phyloP scores from a whole-genome alignment of 2,329 filamentous ascomycete genomes.

The Xylaria sp. region DNA sequence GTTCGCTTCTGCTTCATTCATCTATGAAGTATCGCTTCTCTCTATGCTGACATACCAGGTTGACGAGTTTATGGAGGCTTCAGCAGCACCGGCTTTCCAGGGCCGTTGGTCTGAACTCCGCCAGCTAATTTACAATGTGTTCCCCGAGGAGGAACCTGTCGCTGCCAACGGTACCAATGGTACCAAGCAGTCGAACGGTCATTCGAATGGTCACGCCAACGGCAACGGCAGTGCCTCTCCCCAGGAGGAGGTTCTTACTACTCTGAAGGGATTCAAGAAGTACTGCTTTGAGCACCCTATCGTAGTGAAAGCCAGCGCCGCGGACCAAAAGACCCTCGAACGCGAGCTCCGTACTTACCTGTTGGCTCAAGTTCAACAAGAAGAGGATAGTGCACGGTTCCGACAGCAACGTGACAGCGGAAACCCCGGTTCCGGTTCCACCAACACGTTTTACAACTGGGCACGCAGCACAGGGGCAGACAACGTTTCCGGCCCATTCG shows the following conservation, averaged over 20 bases:
- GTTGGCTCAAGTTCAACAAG: slow-evolving; percentile 36
- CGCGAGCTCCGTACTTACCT: slow-evolving; percentile 37
- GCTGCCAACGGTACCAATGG: neutral
- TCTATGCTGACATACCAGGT: slow-evolving; percentile 41
- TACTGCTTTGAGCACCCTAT: slow-evolving; percentile 33
- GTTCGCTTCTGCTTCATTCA: slow-evolving; percentile 39
- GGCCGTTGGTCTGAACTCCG: slow-evolving; percentile 29
- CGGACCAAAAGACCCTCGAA: slow-evolving; percentile 30
- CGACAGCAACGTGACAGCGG: slow-evolving; percentile 20
- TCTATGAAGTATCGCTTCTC: slow-evolving; percentile 40
- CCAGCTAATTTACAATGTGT: slow-evolving; percentile 24
- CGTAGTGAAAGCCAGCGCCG: slow-evolving; percentile 32
- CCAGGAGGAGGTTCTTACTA: slow-evolving; percentile 28
- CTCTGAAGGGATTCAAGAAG: slow-evolving; percentile 35
- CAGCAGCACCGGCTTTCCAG: slow-evolving; percentile 33
- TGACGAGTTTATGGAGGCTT: slow-evolving; percentile 42
- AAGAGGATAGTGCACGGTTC: slow-evolving; percentile 35
- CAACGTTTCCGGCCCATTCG: slow-evolving; percentile 37
- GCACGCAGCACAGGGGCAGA: slow-evolving; percentile 37
- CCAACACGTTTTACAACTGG: slow-evolving; percentile 38
- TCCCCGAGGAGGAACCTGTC: slow-evolving; percentile 22
- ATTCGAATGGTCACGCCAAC: slow-evolving; percentile 22
- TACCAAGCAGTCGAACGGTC: slow-evolving; percentile 15
- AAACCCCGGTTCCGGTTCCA: slow-evolving; percentile 24
- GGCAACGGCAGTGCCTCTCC: slow-evolving; percentile 23